These are phyloP conservation scores for Candida boleticola DNA, from an alignment of 805 yeast genomes.

Conservation along the genomic window DNA sequence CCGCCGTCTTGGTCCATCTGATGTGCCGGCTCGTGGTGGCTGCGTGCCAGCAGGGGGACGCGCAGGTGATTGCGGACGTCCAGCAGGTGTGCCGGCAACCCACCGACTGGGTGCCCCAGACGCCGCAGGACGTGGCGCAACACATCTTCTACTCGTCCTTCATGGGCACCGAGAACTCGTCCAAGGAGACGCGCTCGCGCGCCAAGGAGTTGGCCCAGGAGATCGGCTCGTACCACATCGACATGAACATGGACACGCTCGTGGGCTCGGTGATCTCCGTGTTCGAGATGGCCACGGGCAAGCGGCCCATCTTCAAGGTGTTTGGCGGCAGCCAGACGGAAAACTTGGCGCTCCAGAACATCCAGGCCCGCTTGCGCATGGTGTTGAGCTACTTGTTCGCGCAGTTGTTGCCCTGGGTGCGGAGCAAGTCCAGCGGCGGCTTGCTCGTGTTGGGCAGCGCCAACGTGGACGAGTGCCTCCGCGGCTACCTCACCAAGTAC, in stretches of 20 bases:
- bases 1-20: constrained; percentile 89
- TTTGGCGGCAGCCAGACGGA: constrained; percentile 93
- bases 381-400: constrained; percentile 92
- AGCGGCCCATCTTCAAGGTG: constrained; percentile 80
- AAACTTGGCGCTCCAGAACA: constrained; percentile 91
- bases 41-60: constrained; percentile 66
- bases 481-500: constrained; percentile 95
- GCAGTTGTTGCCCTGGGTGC: constrained; percentile 91
- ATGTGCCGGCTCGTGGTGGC: constrained; percentile 86
- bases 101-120: constrained; percentile 60
- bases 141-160: constrained; percentile 83
- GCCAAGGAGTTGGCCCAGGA: constrained; percentile 71
- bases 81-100: constrained; percentile 58
- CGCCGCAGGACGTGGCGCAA: constrained; percentile 73
- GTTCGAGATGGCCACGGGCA: constrained; percentile 88
- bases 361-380: constrained; percentile 96
- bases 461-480: constrained; percentile 92
- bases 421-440: constrained; percentile 71
- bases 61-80: constrained; percentile 76
- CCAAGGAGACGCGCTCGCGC: constrained; percentile 78
- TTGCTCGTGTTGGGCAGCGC: constrained; percentile 92
- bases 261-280: constrained; percentile 72
- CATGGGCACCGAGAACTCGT: constrained; percentile 96
- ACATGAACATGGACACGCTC: constrained; percentile 85
- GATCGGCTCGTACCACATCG: constrained; percentile 87